Conservation (phyloP, 495 filamentous ascomycete genomes). For the Rhypophila decipiens region DNA sequence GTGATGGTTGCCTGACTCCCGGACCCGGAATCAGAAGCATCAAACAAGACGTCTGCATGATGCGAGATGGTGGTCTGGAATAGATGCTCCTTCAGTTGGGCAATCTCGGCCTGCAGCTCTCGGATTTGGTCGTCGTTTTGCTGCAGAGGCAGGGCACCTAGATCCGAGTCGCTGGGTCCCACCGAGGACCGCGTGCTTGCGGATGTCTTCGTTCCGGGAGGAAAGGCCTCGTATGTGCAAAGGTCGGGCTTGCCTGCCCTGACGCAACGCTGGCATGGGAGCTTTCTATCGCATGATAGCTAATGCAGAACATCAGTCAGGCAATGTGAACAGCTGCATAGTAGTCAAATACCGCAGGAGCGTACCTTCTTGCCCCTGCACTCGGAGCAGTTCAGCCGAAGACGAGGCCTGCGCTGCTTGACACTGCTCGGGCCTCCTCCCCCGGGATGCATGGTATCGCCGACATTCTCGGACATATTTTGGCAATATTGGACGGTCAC, state of each 20-base stretch:
- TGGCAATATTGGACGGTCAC: too few relatives aligned
- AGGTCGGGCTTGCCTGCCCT: slow-evolving; percentile 13
- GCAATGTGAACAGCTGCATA: not conserved
- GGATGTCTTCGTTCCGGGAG: too few relatives aligned
- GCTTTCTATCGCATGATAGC: slow-evolving; percentile 20
- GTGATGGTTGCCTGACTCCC: slow-evolving; percentile 1
- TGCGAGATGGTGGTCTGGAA: not conserved
- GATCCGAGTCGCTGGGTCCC: not conserved
- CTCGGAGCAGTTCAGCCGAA: slow-evolving; percentile 18
- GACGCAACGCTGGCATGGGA: slow-evolving; percentile 20
- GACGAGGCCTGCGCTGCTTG: slow-evolving; percentile 13
- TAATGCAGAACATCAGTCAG: not conserved
- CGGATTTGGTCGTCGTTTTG: slow-evolving; percentile 11
- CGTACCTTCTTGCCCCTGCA: slow-evolving; percentile 22
- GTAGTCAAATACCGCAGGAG: not conserved
- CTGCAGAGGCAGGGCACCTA: not conserved
- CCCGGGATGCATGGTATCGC: too few relatives aligned
- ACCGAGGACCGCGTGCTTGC: not conserved
- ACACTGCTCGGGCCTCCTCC: too few relatives aligned
- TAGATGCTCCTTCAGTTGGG: not conserved
- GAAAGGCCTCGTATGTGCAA: slow-evolving; percentile 20
- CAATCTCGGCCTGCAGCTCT: not conserved
- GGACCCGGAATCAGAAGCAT: not conserved
- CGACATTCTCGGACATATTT: too few relatives aligned
- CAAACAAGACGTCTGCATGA: not conserved